These are phyloP conservation scores for Mallotus nudiflorus DNA, from an alignment of 345 rosid species.

Conservation along the genomic window DNA sequence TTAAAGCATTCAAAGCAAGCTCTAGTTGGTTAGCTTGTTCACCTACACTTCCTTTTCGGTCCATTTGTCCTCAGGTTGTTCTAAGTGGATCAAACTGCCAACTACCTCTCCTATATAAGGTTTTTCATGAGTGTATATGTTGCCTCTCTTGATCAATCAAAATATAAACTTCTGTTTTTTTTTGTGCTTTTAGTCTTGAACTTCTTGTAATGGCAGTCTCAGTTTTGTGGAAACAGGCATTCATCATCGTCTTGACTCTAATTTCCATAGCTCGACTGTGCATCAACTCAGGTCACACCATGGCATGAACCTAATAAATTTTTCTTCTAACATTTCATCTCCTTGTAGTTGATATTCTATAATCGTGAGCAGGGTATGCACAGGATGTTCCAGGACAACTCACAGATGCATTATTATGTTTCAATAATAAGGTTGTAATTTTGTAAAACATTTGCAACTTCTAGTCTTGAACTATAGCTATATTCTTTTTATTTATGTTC, in stretches of 20 bases:
- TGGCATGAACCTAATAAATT: neutral
- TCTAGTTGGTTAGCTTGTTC: neutral
- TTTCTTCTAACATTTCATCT: neutral
- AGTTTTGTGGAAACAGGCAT: neutral
- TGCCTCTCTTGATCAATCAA: neutral
- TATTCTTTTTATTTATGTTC: neutral
- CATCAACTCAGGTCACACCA: slow-evolving; percentile 20
- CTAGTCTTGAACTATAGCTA: neutral
- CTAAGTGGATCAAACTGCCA: neutral
- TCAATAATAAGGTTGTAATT: slow-evolving; percentile 35
- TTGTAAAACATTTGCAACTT: neutral
- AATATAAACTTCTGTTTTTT: too few relatives aligned
- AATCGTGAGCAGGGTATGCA: slow-evolving; percentile 28
- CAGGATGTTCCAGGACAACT: slow-evolving; percentile 31
- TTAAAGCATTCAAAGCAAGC: neutral
- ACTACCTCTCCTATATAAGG: slow-evolving; percentile 1
- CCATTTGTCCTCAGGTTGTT: slow-evolving; percentile 6
- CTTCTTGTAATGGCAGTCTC: slow-evolving; percentile 12
- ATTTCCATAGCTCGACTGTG: slow-evolving; percentile 13
- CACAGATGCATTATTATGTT: slow-evolving; percentile 45
- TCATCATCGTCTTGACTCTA: slow-evolving; percentile 1
- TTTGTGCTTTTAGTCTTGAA: too few relatives aligned
- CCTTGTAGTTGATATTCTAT: neutral
- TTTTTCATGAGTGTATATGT: neutral
- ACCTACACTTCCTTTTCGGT: neutral